Evolutionary conservation across 2,329 filamentous ascomycete genomes (phyloP), one percentile per base, ranked within the genome.

Genomic region (Fusarium sp.): DNA sequence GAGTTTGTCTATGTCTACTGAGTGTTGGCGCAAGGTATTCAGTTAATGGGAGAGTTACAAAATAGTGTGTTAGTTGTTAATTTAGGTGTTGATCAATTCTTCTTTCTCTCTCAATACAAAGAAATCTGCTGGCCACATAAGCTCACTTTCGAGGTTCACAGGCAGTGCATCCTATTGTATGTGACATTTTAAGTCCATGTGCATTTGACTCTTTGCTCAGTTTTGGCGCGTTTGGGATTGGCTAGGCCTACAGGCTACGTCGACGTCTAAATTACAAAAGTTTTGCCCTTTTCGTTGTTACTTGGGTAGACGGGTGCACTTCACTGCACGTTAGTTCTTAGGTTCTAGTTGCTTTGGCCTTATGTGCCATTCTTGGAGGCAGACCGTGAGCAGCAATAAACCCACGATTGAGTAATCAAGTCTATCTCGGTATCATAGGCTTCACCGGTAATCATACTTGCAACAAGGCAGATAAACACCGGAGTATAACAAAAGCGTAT

Each of bases 1-100:
- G 90, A 92, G 75, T 92, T 92, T 80, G 85, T 91, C 21, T 91
- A 89, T 79, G 85, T 90, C 51, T 90, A 90, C 73, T 89, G 78
- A 49, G 35, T 35, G 4, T 35, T 2, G 7, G 5, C 9, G 12
- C 10, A 31, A 14, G 2, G 10, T 7, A n/a, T 16, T 27, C 5
- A 48, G 37, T 33, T 7, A 5, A 14, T n/a, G 18, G 15, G 19
- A 39, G 19, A 39, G 19, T 27, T 9, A 16, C 16, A 25, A 19
- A 21, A 39, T 27, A 27, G 49, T 23, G 33, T 16, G 11, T 10
- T 27, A 3, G 5, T 52, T 27, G 3, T 39, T 29, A 39, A 39
- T 54, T 54, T 29, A 54, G n/a, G 9, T n/a, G 10, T 52, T 52
- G 2, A 14, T 8, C 15, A 14, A 14, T 9, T 9, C 15, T n/a